Evolutionary conservation across 1,284 basidiomycete species (phyloP), one percentile per base, ranked within the genome.

Genomic region (Trichosporon coremiiforme): DNA sequence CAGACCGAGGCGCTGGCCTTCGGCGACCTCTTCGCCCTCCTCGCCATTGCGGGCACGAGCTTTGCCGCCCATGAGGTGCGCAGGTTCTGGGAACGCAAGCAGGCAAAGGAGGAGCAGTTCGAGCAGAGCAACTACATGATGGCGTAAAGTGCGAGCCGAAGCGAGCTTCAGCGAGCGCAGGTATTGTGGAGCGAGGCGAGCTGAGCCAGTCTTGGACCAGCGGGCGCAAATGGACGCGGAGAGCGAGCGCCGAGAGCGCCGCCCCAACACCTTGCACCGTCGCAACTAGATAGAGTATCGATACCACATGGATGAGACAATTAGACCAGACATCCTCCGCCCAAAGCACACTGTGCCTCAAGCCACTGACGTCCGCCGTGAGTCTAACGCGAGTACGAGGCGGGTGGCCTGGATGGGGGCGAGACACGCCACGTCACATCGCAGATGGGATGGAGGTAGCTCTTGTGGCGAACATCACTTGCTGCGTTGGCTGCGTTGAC

Each of bases 1-100:
- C 94, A 98, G 84, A 99, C 96, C 10, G 91, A 91, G 73, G 89
- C 91, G 7, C 85, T 99, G 15, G 85, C 86, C 35, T 67, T 85
- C 20, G 82, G 86, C 62, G 96, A 99, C 83, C 75, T 99, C 71
- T 84, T 85, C 33, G 87, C 90, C 45, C 85, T 99, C 2, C 79
- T 95, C 29, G 84, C 85, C n/a, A 84, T 98, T 35, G 93, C 89
- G 0, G 89, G 78, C 0, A 85, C 87, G 15, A 91, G 90, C 67
- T 89, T 94, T 79, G 83, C 79, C 22, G 68, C 92, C 74, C 95
- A 98, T 80, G 94, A 98, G 84, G 87, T 84, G 33, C 85, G 96
- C 77, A 85, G 95, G 77, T 84, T 87, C 72, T 95, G 89, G 78
- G 95, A 98, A 83, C 83, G 90, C 22, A 83, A 84, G 74, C 74